Evolutionary conservation across 441 rosid species (phyloP).

Genomic region (Erodium chrysanthum): DNA sequence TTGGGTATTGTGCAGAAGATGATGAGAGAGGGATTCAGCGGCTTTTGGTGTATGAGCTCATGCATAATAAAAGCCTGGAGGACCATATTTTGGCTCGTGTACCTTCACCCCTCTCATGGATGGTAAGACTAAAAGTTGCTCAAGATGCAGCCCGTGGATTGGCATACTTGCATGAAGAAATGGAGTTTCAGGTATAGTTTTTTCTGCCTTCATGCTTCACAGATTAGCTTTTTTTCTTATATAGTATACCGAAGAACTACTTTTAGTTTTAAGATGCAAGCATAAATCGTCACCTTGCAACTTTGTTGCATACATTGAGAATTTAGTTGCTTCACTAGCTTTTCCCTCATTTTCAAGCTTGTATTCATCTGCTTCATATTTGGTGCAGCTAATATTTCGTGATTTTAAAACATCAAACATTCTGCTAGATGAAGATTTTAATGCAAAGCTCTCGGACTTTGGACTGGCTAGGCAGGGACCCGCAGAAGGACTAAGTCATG

Average conservation of each 20-base stretch:
- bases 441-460: constrained; percentile 89
- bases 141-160: constrained; percentile 87
- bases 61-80: constrained; percentile 81
- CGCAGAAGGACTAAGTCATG: constrained; percentile 74
- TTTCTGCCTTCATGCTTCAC: neutral
- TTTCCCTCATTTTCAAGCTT: neutral
- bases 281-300: neutral
- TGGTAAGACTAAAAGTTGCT: constrained; percentile 60
- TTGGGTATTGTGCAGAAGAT: constrained; percentile 31
- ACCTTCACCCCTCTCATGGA: constrained; percentile 52
- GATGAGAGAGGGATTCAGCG: constrained; percentile 92
- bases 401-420: constrained; percentile 84
- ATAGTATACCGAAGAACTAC: neutral
- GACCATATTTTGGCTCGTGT: constrained; percentile 59
- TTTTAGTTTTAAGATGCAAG: neutral
- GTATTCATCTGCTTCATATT: constrained; percentile 14
- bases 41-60: constrained; percentile 76
- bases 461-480: constrained; percentile 95
- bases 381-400: constrained; percentile 68
- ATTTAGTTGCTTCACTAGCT: neutral
- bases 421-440: constrained; percentile 68
- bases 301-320: neutral
- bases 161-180: constrained; percentile 88
- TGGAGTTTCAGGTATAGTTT: constrained; percentile 72
- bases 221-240: too few relatives aligned